A percentile compares a stretch with the other conserved stretches of the same genome.
Evolutionary conservation across 2,329 filamentous ascomycete genomes (phyloP).

Genomic region (Pseudogymnoascus sp.): DNA sequence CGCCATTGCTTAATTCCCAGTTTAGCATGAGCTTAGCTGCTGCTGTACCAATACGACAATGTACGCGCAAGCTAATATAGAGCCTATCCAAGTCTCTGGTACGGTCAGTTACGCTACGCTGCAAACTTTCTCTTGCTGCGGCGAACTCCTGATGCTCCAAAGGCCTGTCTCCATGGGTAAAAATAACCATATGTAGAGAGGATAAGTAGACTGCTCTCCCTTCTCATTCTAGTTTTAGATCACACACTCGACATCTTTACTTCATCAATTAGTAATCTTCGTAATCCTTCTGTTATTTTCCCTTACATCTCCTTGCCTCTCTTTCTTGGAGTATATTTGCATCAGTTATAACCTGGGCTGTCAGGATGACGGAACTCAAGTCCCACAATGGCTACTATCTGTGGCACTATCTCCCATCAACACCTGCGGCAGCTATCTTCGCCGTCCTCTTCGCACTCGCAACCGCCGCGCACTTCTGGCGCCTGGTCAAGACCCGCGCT

Average conservation of each 20-base stretch:
- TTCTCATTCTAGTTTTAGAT: background rate
- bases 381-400: slow-evolving; percentile 26
- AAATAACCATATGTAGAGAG: background rate
- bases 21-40: background rate
- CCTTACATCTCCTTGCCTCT: background rate
- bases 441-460: slow-evolving; percentile 26
- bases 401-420: slow-evolving; percentile 39
- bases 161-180: background rate
- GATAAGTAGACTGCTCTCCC: background rate
- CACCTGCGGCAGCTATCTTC: slow-evolving; percentile 34
- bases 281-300: background rate
- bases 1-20: background rate
- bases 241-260: background rate
- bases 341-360: background rate
- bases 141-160: background rate
- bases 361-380: slow-evolving; percentile 3
- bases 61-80: background rate
- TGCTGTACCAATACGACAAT: background rate
- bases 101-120: background rate
- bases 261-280: background rate
- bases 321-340: background rate
- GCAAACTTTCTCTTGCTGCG: background rate
- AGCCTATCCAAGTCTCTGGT: background rate
- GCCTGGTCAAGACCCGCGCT: slow-evolving; percentile 21
- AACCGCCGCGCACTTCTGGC: slow-evolving; percentile 24